Evolutionary conservation across 2,329 filamentous ascomycete genomes (phyloP), one percentile per base, ranked within the genome.

Genomic region (Chalara sp.): DNA sequence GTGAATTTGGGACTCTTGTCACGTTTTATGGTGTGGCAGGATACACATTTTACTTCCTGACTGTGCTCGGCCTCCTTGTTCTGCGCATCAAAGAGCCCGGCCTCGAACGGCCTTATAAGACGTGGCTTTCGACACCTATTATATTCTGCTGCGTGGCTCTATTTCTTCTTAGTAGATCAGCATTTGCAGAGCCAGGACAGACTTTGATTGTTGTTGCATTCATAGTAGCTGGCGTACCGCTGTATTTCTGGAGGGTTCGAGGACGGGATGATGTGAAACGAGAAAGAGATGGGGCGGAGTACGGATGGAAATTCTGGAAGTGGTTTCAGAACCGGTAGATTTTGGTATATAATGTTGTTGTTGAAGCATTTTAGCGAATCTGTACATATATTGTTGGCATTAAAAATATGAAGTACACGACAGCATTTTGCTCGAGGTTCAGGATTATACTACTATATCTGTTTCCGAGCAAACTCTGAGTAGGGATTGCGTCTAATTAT

Each of bases 11-110:
- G 48, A 96, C 92, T 0, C 79, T 99, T 2, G 79, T 97, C 51
- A 97, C 93, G 0, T 99, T 99, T 67, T 97, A 97, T 70, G 93
- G 93, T 51, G 93, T 99, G 10, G 93, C 93, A 0, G 91, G 91
- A 11, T 99, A 99, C 67, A 89, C 89, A 0, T 99, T 99, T 66
- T 99, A 99, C 72, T 99, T 99, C 68, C 73, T 95, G 50, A 95
- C 92, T 0, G 93, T 99, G 0, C 79, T 99, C 0, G 93, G 93
- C 0, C 76, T 99, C 46, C 96, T 99, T 56, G 80, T 99, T 48
- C 75, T 99, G 55, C 79, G 93, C 32, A 89, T 97, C 32, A 80
- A 80, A 55, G 93, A 99, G 68, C 93, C 93, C 4, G 76, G 84
- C 55, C 77, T 99, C 44, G 90, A 96, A 67, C 74, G 93, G 30